Base-by-base conservation (phyloP, 495 filamentous ascomycete species). In the Xylaria scruposa region DNA sequence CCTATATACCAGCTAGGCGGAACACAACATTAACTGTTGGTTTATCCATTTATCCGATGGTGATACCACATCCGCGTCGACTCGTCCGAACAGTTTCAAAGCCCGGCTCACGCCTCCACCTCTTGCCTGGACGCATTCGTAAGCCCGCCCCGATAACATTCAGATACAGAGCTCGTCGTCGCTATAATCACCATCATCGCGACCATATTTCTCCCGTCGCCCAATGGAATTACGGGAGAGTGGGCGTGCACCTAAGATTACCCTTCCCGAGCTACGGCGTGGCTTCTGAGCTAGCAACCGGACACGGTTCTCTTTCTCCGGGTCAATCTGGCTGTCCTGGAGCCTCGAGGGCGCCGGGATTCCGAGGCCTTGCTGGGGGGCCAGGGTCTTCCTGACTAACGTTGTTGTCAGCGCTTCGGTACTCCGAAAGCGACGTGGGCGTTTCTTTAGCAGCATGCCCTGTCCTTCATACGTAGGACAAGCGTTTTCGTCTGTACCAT, bases 91-190 rank as follows among this genome's bases (percentile, higher is more conserved):
- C 68, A 31, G 67, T 67, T 70, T 73, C 59, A 70, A 36, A 58
- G 19, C 59, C 44, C 46, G 21, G 56, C 44, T 61, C 59, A 31
- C 56, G 15, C 3, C 56, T 54, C 58, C 46, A 56, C 38, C 7
- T 62, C 42, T 68, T 59, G 44, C 64, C 38, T 49, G 2, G 36
- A 36, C 31, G 75, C 72, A 44, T 56, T 53, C 17, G 59, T 70
- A 63, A 53, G 29, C 46, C 46, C 10, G 38, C 40, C 56, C n/a
- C 33, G 24, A 26, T 19, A 3, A n/a, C 29, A 56, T 63, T 70
- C 47, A 83, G 61, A 80, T 76, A 49, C 81, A 78, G 49, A 83
- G 78, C 75, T 83, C 82, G 49, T 84, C 82, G 40, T 82, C 82
- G 67, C 81, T 82, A 33, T 74, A 76, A 47, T 33, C 19, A 15